Evolutionary conservation across 2,329 filamentous ascomycete genomes (phyloP).

Genomic region (Aspergillus viridinutans): DNA sequence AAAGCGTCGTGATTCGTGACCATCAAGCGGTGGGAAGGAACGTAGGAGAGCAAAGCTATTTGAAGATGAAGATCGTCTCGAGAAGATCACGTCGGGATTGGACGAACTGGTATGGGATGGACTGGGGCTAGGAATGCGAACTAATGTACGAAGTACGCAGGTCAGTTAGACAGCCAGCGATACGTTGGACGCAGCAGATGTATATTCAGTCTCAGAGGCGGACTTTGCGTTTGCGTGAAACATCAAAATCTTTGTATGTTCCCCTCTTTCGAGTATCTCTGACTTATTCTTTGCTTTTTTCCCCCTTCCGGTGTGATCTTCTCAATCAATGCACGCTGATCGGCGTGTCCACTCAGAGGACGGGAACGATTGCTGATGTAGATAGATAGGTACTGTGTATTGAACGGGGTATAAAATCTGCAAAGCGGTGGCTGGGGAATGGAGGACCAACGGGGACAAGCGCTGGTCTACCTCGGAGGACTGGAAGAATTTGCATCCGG

Average conservation of each 20-base stretch:
- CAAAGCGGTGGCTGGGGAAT: conserved; percentile 21
- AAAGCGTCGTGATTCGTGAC: conserved; percentile 17
- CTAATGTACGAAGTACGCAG: conserved; percentile 9
- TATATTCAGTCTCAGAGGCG: not conserved
- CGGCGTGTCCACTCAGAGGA: conserved; percentile 1
- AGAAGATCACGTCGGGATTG: conserved; percentile 9
- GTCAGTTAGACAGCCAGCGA: not conserved
- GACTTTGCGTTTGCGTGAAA: not conserved
- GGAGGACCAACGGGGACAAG: conserved; percentile 9
- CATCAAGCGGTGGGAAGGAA: conserved; percentile 14
- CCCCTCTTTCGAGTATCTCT: not conserved
- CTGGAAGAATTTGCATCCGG: not conserved
- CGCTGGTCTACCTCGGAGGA: not conserved
- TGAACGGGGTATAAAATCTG: not conserved
- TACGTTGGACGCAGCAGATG: not conserved
- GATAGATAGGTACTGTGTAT: not conserved
- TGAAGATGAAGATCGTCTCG: conserved; percentile 14
- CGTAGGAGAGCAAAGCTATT: conserved; percentile 10
- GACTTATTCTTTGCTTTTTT: not conserved
- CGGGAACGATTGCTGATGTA: not conserved
- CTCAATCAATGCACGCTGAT: conserved; percentile 5
- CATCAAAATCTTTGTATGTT: not conserved
- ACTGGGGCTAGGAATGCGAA: conserved; percentile 17
- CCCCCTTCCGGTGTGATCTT: not conserved
- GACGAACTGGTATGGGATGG: conserved; percentile 14